Evolutionary conservation across 768 basidiomycete species (phyloP).

Genomic region (Basidioascus undulatus): DNA sequence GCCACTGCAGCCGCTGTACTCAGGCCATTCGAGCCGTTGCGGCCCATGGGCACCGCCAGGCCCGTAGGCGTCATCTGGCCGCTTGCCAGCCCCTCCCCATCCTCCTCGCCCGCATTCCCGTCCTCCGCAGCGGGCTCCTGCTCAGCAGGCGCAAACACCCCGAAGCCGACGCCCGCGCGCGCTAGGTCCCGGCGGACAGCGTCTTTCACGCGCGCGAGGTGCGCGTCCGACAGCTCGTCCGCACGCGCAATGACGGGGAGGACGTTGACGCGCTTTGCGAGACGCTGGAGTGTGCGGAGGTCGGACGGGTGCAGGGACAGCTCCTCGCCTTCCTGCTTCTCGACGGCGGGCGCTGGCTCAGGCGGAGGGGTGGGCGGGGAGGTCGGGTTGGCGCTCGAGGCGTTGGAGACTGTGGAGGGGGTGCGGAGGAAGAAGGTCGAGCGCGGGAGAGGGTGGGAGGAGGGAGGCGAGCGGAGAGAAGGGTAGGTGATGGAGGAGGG

Average conservation of each 20-base stretch:
- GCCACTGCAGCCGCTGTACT: too few relatives aligned
- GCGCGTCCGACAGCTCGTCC: constrained; percentile 63
- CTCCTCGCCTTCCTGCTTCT: constrained; percentile 8
- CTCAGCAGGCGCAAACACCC: constrained; percentile 48
- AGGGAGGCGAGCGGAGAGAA: background rate
- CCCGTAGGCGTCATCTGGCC: too few relatives aligned
- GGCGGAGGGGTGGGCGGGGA: constrained; percentile 14
- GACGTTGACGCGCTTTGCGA: constrained; percentile 49
- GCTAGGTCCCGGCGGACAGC: constrained; percentile 41
- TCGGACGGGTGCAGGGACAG: constrained; percentile 53
- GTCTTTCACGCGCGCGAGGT: constrained; percentile 39
- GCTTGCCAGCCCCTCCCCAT: constrained; percentile 39
- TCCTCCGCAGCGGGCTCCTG: background rate
- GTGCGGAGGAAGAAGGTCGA: constrained; percentile 1
- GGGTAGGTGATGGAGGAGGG: constrained; percentile 2
- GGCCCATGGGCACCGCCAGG: too few relatives aligned
- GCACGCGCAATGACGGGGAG: constrained; percentile 57
- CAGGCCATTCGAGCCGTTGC: too few relatives aligned
- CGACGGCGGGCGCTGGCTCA: background rate
- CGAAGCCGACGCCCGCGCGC: constrained; percentile 41
- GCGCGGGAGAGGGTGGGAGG: background rate
- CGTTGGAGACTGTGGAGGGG: constrained; percentile 67
- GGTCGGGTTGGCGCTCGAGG: constrained; percentile 47
- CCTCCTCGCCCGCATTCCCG: constrained; percentile 46
- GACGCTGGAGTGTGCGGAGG: constrained; percentile 49